phyloP scores from a whole-genome alignment of 495 filamentous ascomycete genomes.

The Aspergillus panamensis region DNA sequence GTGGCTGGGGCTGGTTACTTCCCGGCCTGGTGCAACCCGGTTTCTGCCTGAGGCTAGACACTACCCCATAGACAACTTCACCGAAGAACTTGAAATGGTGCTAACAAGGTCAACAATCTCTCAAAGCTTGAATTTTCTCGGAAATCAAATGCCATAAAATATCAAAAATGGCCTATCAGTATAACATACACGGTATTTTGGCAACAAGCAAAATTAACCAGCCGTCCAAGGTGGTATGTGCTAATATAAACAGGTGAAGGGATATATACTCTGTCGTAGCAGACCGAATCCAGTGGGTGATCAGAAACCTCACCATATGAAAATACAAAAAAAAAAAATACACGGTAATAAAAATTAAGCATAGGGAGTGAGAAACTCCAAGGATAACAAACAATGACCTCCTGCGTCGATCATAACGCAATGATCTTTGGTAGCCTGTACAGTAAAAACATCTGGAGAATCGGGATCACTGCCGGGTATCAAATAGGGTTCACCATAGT shows the following conservation, averaged over 20 bases:
- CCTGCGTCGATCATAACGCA: slow-evolving; percentile 11
- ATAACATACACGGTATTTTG: background rate
- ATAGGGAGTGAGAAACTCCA: background rate
- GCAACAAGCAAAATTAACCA: background rate
- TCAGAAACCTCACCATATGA: background rate
- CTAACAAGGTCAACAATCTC: no score
- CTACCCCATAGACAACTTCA: no score
- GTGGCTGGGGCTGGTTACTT: no score
- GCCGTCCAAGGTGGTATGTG: background rate
- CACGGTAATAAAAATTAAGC: background rate
- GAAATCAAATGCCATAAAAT: background rate
- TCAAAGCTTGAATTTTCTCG: background rate
- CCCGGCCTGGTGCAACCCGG: no score
- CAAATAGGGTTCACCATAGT: slow-evolving; percentile 45
- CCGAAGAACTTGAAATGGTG: no score
- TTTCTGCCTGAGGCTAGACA: no score
- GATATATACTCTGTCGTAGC: background rate
- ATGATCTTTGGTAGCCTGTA: slow-evolving; percentile 5
- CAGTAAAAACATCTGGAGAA: background rate
- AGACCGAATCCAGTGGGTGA: background rate
- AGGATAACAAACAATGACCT: slow-evolving; percentile 4
- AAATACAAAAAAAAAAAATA: slow-evolving; percentile 1
- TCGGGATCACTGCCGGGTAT: slow-evolving; percentile 13
- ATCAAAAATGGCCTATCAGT: background rate
- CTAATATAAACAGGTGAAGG: background rate